phyloP scores from a whole-genome alignment of 768 basidiomycete species.

The Wakefieldia striispora region DNA sequence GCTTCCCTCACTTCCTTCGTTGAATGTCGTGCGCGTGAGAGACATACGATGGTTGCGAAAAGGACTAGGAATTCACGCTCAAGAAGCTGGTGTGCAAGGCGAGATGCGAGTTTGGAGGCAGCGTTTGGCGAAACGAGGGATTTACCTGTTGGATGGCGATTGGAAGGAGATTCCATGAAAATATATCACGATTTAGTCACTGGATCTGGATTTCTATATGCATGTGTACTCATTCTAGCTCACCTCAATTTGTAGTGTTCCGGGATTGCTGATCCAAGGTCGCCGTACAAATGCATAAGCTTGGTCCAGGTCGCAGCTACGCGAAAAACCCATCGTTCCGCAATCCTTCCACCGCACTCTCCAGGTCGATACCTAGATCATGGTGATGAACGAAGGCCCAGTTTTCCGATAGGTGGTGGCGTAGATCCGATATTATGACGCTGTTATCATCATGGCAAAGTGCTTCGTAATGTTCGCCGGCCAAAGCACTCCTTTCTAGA shows the following conservation, averaged over 20 bases:
- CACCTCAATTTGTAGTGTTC: slow-evolving; percentile 1
- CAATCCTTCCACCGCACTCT: slow-evolving; percentile 26
- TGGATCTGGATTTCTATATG: slow-evolving; percentile 10
- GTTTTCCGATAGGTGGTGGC: slow-evolving; percentile 35
- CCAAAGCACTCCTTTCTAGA: slow-evolving; percentile 38
- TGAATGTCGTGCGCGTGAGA: slow-evolving; percentile 56
- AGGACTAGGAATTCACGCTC: slow-evolving; percentile 63
- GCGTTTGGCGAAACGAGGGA: slow-evolving; percentile 53
- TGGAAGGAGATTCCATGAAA: slow-evolving; percentile 51
- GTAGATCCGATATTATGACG: slow-evolving; percentile 27
- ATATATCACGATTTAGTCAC: slow-evolving; percentile 1
- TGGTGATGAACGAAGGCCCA: slow-evolving; percentile 53
- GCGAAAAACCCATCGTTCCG: slow-evolving; percentile 4
- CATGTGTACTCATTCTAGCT: slow-evolving; percentile 5
- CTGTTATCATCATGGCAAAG: slow-evolving; percentile 32
- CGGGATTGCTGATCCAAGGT: not conserved
- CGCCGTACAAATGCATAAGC: no score
- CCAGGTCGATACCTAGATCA: slow-evolving; percentile 42
- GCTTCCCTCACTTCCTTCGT: slow-evolving; percentile 53
- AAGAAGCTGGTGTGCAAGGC: slow-evolving; percentile 75
- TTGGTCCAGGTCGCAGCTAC: not conserved
- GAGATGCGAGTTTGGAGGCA: slow-evolving; percentile 75
- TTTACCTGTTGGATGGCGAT: slow-evolving; percentile 67
- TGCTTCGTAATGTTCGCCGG: slow-evolving; percentile 41
- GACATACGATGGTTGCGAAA: slow-evolving; percentile 73